These are phyloP conservation scores for Heliamphora exappendiculata DNA, from an alignment of 148 eudicot species.

Conservation along the genomic window DNA sequence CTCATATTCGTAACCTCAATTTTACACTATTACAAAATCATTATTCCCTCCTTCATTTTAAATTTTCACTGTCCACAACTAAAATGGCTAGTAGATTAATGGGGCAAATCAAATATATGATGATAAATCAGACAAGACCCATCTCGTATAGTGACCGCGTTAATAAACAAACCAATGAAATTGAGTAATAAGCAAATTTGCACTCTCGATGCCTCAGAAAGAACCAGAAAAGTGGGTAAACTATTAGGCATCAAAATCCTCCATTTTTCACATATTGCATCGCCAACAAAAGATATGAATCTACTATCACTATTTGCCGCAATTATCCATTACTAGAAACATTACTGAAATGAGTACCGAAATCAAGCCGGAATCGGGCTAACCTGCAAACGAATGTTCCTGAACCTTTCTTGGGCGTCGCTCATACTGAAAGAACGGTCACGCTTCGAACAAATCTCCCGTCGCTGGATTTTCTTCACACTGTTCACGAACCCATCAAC, in stretches of 20 bases:
- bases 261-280: background rate
- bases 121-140: conserved; percentile 29
- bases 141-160: background rate
- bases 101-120: background rate
- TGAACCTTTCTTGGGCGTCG: conserved; percentile 87
- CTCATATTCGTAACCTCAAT: background rate
- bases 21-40: background rate
- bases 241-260: conserved; percentile 27
- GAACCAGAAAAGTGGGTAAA: background rate
- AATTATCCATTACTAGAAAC: background rate
- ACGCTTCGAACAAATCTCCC: conserved; percentile 88
- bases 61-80: background rate
- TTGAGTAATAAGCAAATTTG: background rate
- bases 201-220: background rate
- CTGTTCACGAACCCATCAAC: conserved; percentile 85
- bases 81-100: background rate
- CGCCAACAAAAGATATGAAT: background rate
- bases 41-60: background rate
- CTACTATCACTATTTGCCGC: background rate
- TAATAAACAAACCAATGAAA: background rate
- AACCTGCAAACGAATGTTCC: conserved; percentile 88
- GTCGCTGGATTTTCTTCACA: conserved; percentile 80
- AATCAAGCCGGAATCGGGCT: background rate
- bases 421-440: conserved; percentile 81
- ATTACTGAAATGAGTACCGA: background rate